Percentiles rank a stretch among this genome's conserved stretches.
phyloP scores from a whole-genome alignment of 495 filamentous ascomycete species.

The Penicillium antarcticum region DNA sequence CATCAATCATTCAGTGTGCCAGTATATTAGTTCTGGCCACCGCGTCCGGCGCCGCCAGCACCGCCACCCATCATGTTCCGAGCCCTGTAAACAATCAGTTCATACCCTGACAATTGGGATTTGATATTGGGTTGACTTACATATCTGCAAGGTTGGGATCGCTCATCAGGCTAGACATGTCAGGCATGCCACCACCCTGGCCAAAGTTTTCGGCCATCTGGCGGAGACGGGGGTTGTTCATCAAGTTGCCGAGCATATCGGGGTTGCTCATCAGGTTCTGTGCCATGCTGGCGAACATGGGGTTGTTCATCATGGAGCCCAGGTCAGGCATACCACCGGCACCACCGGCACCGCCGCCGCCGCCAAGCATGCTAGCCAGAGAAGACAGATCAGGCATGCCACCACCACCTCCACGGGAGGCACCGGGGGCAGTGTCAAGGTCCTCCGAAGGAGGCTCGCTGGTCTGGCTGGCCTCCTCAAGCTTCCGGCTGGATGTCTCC shows the following conservation, averaged over 20 bases:
- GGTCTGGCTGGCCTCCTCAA: slow-evolving; percentile 64
- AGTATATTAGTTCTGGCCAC: slow-evolving; percentile 10
- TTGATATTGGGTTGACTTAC: slow-evolving; percentile 52
- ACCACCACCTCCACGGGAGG: slow-evolving; percentile 51
- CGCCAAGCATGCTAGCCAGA: slow-evolving; percentile 70
- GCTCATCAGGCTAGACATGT: slow-evolving; percentile 75
- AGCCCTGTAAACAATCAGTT: slow-evolving; percentile 51
- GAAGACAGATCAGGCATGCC: slow-evolving; percentile 77
- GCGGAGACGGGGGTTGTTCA: slow-evolving; percentile 87
- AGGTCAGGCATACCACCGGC: slow-evolving; percentile 87
- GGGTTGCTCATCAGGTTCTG: slow-evolving; percentile 97
- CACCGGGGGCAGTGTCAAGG: slow-evolving; percentile 42
- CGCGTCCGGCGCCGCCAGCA: slow-evolving; percentile 31
- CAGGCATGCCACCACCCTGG: slow-evolving; percentile 73
- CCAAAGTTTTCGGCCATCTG: slow-evolving; percentile 65
- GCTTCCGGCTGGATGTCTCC: slow-evolving; percentile 81
- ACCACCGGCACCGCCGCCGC: slow-evolving; percentile 49
- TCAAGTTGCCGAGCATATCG: slow-evolving; percentile 79
- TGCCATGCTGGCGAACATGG: slow-evolving; percentile 95
- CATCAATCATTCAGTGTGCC: slow-evolving; percentile 10
- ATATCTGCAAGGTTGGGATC: slow-evolving; percentile 91
- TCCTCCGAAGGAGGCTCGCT: slow-evolving; percentile 50
- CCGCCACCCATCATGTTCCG: slow-evolving; percentile 73
- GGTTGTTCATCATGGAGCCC: slow-evolving; percentile 85
- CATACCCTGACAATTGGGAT: slow-evolving; percentile 4